Evolutionary conservation across 805 yeast species (phyloP).

Genomic region (Metschnikowia continentalis): DNA sequence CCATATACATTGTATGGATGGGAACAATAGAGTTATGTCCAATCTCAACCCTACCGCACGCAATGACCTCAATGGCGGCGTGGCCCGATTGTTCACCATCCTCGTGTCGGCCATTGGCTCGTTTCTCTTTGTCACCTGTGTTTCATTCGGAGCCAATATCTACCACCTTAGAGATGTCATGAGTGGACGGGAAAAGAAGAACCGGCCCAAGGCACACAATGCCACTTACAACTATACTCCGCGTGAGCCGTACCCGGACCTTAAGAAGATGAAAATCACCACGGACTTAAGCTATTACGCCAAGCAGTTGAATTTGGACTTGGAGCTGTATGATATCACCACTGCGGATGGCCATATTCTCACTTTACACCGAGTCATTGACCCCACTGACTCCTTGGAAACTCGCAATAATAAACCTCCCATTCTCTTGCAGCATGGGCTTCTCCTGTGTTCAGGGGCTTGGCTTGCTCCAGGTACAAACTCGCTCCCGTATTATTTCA

Average conservation of each 20-base stretch:
- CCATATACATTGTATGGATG: neutral
- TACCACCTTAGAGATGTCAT: constrained; percentile 28
- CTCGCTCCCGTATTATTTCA: constrained; percentile 61
- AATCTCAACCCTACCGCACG: constrained; percentile 8
- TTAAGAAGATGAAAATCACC: constrained; percentile 29
- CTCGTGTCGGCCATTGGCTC: constrained; percentile 27
- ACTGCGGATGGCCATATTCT: constrained; percentile 81
- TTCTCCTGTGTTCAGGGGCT: constrained; percentile 83
- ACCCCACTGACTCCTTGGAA: constrained; percentile 38
- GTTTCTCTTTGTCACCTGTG: constrained; percentile 22
- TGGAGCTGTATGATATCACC: constrained; percentile 54
- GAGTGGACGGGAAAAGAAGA: constrained; percentile 27
- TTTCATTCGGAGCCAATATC: constrained; percentile 26
- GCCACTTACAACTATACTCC: constrained; percentile 26
- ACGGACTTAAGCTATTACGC: constrained; percentile 65
- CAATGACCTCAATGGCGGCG: constrained; percentile 18
- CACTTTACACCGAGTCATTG: constrained; percentile 58
- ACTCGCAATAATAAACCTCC: constrained; percentile 48
- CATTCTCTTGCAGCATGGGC: constrained; percentile 76
- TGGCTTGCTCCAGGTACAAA: constrained; percentile 78
- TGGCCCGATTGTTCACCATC: constrained; percentile 20
- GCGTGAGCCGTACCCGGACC: constrained; percentile 33
- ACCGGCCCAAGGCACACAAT: constrained; percentile 21
- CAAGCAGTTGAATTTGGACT: constrained; percentile 51
- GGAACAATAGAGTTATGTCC: constrained; percentile 5